Evolutionary conservation across 352 stramenopile genomes (phyloP).

Genomic region (Pythium utonaiense): DNA sequence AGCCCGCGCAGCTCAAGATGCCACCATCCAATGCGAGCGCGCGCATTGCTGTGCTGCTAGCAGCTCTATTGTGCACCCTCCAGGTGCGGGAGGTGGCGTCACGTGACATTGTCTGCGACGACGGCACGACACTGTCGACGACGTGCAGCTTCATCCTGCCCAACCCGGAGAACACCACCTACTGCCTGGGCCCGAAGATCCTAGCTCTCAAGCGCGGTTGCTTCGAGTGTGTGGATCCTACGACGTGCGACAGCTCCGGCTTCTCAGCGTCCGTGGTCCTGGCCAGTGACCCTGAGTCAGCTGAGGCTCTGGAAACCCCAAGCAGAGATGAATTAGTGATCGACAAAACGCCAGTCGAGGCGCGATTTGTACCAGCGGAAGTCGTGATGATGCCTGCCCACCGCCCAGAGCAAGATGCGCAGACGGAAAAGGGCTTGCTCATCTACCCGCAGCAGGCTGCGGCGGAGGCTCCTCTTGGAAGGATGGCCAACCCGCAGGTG

Average conservation of each 20-base stretch:
- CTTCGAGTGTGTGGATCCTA: slow-evolving; percentile 39
- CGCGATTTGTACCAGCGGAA: background rate
- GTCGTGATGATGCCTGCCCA: background rate
- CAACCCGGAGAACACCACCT: slow-evolving; percentile 22
- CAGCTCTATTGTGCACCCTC: background rate
- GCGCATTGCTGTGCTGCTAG: background rate
- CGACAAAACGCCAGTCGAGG: background rate
- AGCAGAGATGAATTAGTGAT: background rate
- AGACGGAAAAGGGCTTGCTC: background rate
- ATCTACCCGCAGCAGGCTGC: slow-evolving; percentile 5
- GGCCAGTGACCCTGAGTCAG: background rate
- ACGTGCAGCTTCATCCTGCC: slow-evolving; percentile 11
- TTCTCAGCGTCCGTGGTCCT: background rate
- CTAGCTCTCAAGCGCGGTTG: slow-evolving; percentile 48
- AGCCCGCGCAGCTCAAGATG: background rate
- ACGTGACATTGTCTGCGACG: slow-evolving; percentile 36
- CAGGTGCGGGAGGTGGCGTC: background rate
- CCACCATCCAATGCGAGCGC: background rate
- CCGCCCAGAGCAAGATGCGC: background rate
- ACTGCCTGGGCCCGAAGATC: slow-evolving; percentile 26
- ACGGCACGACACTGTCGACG: slow-evolving; percentile 14
- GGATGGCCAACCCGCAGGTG: slow-evolving; percentile 2
- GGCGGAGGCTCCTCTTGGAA: background rate
- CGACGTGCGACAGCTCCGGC: slow-evolving; percentile 20
- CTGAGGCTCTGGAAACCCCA: background rate